phyloP scores from a whole-genome alignment of 768 basidiomycete genomes.

The Fistulinella prunicolor region DNA sequence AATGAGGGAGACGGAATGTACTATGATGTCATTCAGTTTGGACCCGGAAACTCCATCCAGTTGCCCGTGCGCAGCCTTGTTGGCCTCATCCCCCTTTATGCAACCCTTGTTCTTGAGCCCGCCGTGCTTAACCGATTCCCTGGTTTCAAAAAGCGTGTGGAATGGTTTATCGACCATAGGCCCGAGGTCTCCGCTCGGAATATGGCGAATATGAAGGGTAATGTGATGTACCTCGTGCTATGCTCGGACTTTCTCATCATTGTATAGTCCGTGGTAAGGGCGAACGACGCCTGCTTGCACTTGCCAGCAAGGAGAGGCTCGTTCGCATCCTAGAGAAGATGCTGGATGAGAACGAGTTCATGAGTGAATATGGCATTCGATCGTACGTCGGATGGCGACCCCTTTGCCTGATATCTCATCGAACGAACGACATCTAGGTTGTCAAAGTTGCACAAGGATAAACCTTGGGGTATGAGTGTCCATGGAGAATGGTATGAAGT shows the following conservation, averaged over 20 bases:
- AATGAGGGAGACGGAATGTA: conserved; percentile 97
- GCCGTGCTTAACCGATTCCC: conserved; percentile 86
- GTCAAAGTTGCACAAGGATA: conserved; percentile 85
- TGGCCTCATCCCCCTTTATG: conserved; percentile 96
- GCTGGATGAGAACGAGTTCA: conserved; percentile 95
- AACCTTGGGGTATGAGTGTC: conserved; percentile 94
- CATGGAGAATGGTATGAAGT: conserved; percentile 91
- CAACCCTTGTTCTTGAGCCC: conserved; percentile 91
- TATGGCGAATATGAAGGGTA: conserved; percentile 95
- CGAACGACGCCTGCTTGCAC: conserved; percentile 81
- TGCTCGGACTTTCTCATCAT: neutral
- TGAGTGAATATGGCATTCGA: conserved; percentile 93
- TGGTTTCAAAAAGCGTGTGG: conserved; percentile 97
- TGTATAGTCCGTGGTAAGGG: conserved; percentile 60
- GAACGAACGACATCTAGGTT: conserved; percentile 52
- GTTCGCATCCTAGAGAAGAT: conserved; percentile 90
- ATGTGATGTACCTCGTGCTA: conserved; percentile 5
- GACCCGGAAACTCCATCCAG: conserved; percentile 78
- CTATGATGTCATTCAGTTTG: conserved; percentile 95
- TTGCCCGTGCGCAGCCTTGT: conserved; percentile 93
- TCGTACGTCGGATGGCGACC: conserved; percentile 57
- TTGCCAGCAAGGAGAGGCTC: conserved; percentile 90
- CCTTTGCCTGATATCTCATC: conserved; percentile 3
- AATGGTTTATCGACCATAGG: conserved; percentile 98
- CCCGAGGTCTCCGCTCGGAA: conserved; percentile 84